Conservation (phyloP, 495 filamentous ascomycete species). For the Viridothelium virens region DNA sequence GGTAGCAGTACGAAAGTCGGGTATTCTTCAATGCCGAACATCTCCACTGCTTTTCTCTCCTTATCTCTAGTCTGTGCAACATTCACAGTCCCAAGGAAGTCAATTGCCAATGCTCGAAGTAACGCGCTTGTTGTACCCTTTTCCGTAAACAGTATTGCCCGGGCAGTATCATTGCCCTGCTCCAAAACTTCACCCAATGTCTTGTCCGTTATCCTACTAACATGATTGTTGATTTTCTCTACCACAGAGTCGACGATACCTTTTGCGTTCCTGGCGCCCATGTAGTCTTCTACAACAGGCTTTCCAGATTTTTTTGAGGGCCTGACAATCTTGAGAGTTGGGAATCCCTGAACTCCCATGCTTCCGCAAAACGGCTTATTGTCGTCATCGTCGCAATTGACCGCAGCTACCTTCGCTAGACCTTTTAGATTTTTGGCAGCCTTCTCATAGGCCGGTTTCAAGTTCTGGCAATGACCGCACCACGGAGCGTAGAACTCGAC, state of each 20-base stretch:
- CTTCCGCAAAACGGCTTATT: constrained; percentile 84
- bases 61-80: constrained; percentile 84
- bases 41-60: constrained; percentile 60
- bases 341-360: constrained; percentile 93
- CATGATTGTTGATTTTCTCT: constrained; percentile 83
- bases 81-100: constrained; percentile 74
- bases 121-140: constrained; percentile 82
- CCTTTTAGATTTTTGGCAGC: constrained; percentile 81
- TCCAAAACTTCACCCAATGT: constrained; percentile 69
- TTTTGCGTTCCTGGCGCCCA: constrained; percentile 71
- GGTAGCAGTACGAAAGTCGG: constrained; percentile 78
- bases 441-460: constrained; percentile 94
- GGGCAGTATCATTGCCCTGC: constrained; percentile 64
- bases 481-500: constrained; percentile 76
- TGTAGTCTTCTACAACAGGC: constrained; percentile 86
- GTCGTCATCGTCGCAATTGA: constrained; percentile 90
- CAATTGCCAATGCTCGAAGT: constrained; percentile 77
- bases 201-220: constrained; percentile 71
- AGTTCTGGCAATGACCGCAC: constrained; percentile 94
- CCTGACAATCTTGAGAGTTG: constrained; percentile 87
- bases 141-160: constrained; percentile 89
- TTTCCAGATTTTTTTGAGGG: constrained; percentile 76
- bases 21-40: constrained; percentile 68
- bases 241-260: constrained; percentile 81
- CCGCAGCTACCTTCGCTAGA: constrained; percentile 83